Percentiles rank a stretch among this genome's conserved stretches.
These are phyloP conservation scores for Eragrostis nindensis DNA, from an alignment of 176 grass and related monocot species.

Conservation along the genomic window DNA sequence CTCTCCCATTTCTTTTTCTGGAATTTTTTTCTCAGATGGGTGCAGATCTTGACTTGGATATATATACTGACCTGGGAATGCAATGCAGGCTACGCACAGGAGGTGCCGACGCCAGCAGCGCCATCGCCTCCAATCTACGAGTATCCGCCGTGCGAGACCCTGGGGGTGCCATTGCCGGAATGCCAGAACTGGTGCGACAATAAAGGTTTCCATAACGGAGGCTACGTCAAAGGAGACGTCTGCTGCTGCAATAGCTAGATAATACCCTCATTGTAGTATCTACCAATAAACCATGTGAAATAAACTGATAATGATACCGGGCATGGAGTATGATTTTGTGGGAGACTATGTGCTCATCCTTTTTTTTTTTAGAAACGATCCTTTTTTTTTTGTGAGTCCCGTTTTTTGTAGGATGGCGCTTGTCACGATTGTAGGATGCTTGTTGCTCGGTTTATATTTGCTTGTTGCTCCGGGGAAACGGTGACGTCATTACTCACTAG, in stretches of 20 bases:
- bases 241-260: not conserved
- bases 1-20: not conserved
- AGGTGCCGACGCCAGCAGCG: not conserved
- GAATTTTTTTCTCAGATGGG: not conserved
- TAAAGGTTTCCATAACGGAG: not conserved
- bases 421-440: no score
- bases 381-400: no score
- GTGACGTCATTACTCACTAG: no score
- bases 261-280: not conserved
- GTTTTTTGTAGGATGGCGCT: no score
- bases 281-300: not conserved
- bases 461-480: no score
- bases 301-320: not conserved
- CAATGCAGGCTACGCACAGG: not conserved
- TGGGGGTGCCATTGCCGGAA: not conserved
- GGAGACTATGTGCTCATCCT: no score
- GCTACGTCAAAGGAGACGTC: not conserved
- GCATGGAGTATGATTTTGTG: no score
- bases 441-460: no score
- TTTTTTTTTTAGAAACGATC: no score
- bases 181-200: not conserved
- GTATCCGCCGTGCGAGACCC: not conserved
- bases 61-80: not conserved
- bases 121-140: not conserved
- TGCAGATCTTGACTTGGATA: not conserved